Percentiles rank a stretch among this genome's conserved stretches.
phyloP scores from a whole-genome alignment of 1,284 basidiomycete genomes.

The Apiotrichum brassicae region DNA sequence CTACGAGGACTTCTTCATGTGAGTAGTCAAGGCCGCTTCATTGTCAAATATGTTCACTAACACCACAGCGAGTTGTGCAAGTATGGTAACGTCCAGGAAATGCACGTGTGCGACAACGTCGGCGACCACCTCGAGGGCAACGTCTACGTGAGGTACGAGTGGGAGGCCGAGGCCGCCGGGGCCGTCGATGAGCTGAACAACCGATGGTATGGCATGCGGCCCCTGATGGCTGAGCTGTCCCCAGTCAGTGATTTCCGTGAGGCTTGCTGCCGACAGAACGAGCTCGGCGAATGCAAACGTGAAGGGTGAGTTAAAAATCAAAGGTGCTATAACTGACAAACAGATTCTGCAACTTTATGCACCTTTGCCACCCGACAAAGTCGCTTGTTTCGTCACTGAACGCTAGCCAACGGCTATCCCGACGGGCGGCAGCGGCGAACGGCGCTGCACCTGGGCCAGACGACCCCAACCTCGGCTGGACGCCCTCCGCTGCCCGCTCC shows the following conservation, averaged over 20 bases:
- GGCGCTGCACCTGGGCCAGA: slow-evolving; percentile 17
- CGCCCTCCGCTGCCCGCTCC: slow-evolving; percentile 24
- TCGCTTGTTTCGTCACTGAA: slow-evolving; percentile 71
- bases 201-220: slow-evolving; percentile 95
- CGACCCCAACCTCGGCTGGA: slow-evolving; percentile 35
- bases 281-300: slow-evolving; percentile 91
- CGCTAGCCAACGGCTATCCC: slow-evolving; percentile 74
- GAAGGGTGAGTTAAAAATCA: slow-evolving; percentile 56
- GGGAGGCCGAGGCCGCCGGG: slow-evolving; percentile 93
- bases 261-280: slow-evolving; percentile 96
- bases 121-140: slow-evolving; percentile 98
- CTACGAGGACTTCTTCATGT: slow-evolving; percentile 87
- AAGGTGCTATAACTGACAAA: background rate
- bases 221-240: slow-evolving; percentile 95
- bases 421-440: slow-evolving; percentile 49
- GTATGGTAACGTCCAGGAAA: slow-evolving; percentile 89
- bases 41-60: too few relatives aligned
- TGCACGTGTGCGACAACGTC: slow-evolving; percentile 99
- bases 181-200: slow-evolving; percentile 92
- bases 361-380: slow-evolving; percentile 77
- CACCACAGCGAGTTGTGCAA: slow-evolving; percentile 67
- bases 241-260: slow-evolving; percentile 99
- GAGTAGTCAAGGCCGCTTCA: too few relatives aligned
- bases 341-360: slow-evolving; percentile 95
- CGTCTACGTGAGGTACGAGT: slow-evolving; percentile 96